Conservation (phyloP, 768 basidiomycete species). For the Pleurotus sapidus region DNA sequence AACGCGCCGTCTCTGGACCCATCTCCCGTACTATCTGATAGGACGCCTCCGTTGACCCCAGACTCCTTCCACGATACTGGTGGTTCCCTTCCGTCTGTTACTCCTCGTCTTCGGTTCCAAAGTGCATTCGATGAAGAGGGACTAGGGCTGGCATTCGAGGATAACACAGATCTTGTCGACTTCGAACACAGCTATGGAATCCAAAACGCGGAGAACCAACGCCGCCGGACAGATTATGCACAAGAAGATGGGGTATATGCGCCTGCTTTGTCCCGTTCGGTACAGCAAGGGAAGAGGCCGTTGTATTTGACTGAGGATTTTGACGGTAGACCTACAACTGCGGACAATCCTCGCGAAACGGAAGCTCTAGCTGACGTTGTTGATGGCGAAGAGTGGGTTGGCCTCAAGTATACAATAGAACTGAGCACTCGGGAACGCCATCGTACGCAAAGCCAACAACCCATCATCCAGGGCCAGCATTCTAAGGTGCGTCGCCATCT, state of each 20-base stretch:
- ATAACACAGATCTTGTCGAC: not conserved
- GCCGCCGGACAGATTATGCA: not conserved
- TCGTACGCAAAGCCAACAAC: conserved; percentile 23
- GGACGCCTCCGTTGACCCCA: conserved; percentile 1
- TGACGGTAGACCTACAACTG: not conserved
- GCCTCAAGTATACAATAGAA: conserved; percentile 40
- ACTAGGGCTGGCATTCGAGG: not conserved
- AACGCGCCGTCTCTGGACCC: not conserved
- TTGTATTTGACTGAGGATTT: conserved; percentile 23
- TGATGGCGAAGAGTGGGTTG: conserved; percentile 38
- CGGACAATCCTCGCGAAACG: not conserved
- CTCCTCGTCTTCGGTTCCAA: not conserved
- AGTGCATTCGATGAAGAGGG: not conserved
- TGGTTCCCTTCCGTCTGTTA: not conserved
- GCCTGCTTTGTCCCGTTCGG: conserved; percentile 22
- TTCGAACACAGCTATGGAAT: not conserved
- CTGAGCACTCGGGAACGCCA: conserved; percentile 35
- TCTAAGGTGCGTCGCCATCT: conserved; percentile 23
- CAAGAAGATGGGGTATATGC: conserved; percentile 3
- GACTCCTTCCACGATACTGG: conserved; percentile 1
- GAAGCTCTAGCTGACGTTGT: conserved; percentile 5
- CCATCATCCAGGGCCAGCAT: conserved; percentile 32
- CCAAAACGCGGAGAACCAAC: not conserved
- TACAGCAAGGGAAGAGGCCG: conserved; percentile 37
- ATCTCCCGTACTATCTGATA: not conserved